Evolutionary conservation across 306 rosid species (phyloP).

Genomic region (Bauhinia variegata): DNA sequence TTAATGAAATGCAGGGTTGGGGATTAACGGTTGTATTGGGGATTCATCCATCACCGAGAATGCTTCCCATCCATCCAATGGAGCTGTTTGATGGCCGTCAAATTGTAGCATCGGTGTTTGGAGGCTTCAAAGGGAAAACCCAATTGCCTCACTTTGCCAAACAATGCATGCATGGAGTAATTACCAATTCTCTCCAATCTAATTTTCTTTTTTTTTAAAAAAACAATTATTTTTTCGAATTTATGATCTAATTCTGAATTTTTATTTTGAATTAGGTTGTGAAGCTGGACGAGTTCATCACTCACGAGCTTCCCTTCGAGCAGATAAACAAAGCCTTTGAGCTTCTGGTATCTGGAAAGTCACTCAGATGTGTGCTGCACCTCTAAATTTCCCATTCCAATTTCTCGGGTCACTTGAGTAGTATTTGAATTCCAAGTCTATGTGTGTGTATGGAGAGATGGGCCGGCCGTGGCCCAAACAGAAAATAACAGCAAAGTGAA

Average conservation of each 20-base stretch:
- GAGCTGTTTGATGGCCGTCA: conserved; percentile 71
- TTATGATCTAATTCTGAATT: conserved; percentile 6
- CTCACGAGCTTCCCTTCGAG: conserved; percentile 84
- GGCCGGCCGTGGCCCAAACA: too few species aligned
- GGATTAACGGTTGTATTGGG: conserved; percentile 77
- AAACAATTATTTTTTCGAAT: too few species aligned
- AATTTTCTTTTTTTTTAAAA: neutral
- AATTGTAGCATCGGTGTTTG: conserved; percentile 61
- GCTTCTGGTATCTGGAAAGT: conserved; percentile 61
- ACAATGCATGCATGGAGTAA: conserved; percentile 68
- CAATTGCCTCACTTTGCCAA: conserved; percentile 72
- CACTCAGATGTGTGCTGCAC: conserved; percentile 70
- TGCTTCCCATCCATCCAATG: conserved; percentile 86
- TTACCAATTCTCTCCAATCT: neutral
- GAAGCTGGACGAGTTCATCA: conserved; percentile 68
- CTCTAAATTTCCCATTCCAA: conserved; percentile 23
- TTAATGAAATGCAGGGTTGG: conserved; percentile 68
- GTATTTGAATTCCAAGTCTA: too few species aligned
- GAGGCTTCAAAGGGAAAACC: conserved; percentile 81
- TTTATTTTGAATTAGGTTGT: conserved; percentile 64
- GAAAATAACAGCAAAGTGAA: too few species aligned
- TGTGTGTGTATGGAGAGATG: too few species aligned
- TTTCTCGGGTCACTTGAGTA: too few species aligned
- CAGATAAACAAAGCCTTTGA: conserved; percentile 73
- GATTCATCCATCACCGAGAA: conserved; percentile 58